These are phyloP conservation scores for Canavalia gladiata DNA, from an alignment of 306 rosid genomes.

Conservation along the genomic window DNA sequence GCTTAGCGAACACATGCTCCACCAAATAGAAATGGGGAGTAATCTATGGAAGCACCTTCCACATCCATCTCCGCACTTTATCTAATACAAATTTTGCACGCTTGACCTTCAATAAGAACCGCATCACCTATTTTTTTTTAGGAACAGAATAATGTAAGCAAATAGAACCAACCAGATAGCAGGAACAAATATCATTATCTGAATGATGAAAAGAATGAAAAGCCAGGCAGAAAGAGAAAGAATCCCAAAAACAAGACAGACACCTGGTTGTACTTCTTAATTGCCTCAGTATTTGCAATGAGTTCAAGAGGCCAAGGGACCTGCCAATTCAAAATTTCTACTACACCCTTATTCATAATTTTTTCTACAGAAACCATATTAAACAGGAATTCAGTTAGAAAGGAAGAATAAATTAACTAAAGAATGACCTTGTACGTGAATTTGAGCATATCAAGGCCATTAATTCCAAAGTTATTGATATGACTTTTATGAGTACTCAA, in stretches of 20 bases:
- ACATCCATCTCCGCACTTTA: constrained; percentile 98
- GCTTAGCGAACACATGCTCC: constrained; percentile 28
- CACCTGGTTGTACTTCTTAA: constrained; percentile 97
- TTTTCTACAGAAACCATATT: constrained; percentile 30
- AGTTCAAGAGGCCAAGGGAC: constrained; percentile 99
- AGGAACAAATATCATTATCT: constrained; percentile 28
- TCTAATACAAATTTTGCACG: constrained; percentile 93
- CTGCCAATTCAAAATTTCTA: constrained; percentile 60
- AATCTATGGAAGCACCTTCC: constrained; percentile 74
- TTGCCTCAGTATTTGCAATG: constrained; percentile 89
- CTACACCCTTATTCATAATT: constrained; percentile 10
- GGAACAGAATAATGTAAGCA: constrained; percentile 35
- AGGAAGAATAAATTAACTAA: constrained; percentile 41
- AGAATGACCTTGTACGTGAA: constrained; percentile 85
- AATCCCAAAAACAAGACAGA: constrained; percentile 38
- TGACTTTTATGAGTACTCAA: constrained; percentile 61
- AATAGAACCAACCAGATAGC: constrained; percentile 34
- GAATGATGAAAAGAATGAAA: constrained; percentile 39
- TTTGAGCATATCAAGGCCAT: constrained; percentile 84
- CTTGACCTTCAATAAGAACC: constrained; percentile 92
- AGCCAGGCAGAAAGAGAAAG: background rate
- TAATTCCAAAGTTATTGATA: constrained; percentile 77
- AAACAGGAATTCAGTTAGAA: constrained; percentile 26
- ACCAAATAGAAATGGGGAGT: constrained; percentile 31
- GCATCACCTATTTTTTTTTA: constrained; percentile 72